phyloP scores from a whole-genome alignment of 306 rosid species.

The Cucurbita ficifolia region DNA sequence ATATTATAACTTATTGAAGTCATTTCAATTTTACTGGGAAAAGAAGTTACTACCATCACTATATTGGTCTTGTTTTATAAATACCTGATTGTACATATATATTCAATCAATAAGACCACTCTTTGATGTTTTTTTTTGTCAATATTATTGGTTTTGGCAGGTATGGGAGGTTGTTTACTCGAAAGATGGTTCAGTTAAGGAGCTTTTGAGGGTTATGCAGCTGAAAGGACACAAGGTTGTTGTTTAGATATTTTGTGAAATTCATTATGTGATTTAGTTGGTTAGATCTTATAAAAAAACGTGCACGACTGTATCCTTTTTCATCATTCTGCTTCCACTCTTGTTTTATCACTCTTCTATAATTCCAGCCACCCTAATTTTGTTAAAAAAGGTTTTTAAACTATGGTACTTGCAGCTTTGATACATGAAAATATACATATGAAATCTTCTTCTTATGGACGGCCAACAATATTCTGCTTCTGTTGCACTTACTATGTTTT shows the following conservation, averaged over 20 bases:
- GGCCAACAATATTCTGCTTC: background rate
- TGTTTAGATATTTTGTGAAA: background rate
- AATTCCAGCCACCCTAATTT: background rate
- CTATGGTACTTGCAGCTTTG: background rate
- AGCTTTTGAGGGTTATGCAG: slow-evolving; percentile 85
- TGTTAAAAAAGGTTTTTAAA: background rate
- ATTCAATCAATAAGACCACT: background rate
- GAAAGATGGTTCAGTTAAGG: slow-evolving; percentile 92
- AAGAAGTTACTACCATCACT: background rate
- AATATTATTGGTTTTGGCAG: slow-evolving; percentile 21
- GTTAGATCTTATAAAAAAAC: background rate
- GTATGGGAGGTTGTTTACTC: slow-evolving; percentile 87
- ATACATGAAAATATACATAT: background rate
- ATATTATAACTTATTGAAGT: background rate
- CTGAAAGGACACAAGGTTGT: slow-evolving; percentile 96
- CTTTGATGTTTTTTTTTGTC: background rate
- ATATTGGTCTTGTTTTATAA: background rate
- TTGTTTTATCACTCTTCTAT: background rate
- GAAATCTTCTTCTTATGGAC: background rate
- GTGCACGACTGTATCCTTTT: background rate
- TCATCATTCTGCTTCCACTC: background rate
- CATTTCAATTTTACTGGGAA: background rate
- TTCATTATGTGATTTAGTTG: background rate
- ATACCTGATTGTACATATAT: background rate
- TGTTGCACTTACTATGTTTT: background rate